These are phyloP conservation scores for Phytophthora crassamura DNA, from an alignment of 352 stramenopile genomes.

Conservation along the genomic window DNA sequence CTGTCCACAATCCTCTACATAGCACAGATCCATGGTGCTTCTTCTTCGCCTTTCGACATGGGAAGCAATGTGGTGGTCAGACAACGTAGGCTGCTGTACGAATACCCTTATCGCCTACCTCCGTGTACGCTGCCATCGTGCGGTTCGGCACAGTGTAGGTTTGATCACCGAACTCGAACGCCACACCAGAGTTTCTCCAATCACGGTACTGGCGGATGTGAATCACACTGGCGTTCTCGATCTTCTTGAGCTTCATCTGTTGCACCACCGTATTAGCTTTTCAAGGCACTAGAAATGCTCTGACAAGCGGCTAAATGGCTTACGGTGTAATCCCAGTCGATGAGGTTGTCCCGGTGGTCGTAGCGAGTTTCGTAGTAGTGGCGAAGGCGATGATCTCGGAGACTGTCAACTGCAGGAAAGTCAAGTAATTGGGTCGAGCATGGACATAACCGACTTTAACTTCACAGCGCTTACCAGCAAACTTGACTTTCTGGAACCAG, in stretches of 20 bases:
- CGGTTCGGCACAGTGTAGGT: conserved; percentile 91
- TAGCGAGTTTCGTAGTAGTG: conserved; percentile 94
- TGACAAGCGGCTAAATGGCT: conserved; percentile 11
- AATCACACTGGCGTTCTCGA: conserved; percentile 92
- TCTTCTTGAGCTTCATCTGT: conserved; percentile 86
- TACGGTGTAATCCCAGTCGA: conserved; percentile 96
- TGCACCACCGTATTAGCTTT: no score
- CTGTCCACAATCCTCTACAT: conserved; percentile 90
- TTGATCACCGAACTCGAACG: conserved; percentile 96
- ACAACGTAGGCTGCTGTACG: no score
- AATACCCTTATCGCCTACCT: conserved; percentile 42
- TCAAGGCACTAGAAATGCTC: background rate
- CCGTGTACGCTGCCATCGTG: conserved; percentile 90
- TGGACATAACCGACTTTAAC: background rate
- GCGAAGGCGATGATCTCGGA: conserved; percentile 90
- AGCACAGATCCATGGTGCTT: conserved; percentile 79
- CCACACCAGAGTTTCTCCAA: conserved; percentile 93
- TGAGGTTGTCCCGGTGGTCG: conserved; percentile 92
- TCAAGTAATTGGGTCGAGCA: background rate
- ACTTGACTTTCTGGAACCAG: conserved; percentile 75
- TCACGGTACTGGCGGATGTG: conserved; percentile 92
- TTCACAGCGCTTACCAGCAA: conserved; percentile 62
- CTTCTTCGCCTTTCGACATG: conserved; percentile 56
- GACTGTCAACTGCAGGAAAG: conserved; percentile 53
- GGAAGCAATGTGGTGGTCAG: background rate